These are phyloP conservation scores for Tubosaeta sp. DNA, from an alignment of 768 basidiomycete species.

Conservation along the genomic window DNA sequence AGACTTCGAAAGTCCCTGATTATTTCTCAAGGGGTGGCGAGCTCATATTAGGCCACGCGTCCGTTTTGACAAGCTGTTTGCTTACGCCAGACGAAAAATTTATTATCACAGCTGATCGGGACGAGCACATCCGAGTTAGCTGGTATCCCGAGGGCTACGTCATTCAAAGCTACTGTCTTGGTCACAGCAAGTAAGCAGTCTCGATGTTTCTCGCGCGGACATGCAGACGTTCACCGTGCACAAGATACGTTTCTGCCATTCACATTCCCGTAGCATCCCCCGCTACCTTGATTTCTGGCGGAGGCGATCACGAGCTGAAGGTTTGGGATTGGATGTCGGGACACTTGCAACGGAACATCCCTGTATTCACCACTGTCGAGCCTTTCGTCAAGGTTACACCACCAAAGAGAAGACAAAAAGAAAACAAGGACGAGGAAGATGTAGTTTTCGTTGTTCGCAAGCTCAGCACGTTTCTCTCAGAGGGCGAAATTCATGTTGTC, in stretches of 20 bases:
- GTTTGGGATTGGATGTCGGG: constrained; percentile 82
- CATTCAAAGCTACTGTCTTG: constrained; percentile 85
- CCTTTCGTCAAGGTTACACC: constrained; percentile 42
- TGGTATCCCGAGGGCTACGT: constrained; percentile 83
- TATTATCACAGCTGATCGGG: constrained; percentile 88
- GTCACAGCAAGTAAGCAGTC: constrained; percentile 69
- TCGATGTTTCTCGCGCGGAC: not conserved
- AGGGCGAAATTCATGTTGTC: constrained; percentile 40
- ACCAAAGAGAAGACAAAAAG: constrained; percentile 27
- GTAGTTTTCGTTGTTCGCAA: constrained; percentile 53
- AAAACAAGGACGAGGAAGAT: constrained; percentile 23
- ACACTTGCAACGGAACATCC: constrained; percentile 44
- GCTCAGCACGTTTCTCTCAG: constrained; percentile 45
- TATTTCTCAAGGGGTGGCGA: constrained; percentile 48
- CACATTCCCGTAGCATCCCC: constrained; percentile 55
- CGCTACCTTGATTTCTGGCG: constrained; percentile 70
- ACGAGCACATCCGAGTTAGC: constrained; percentile 92
- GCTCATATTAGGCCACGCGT: constrained; percentile 84
- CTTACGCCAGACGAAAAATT: constrained; percentile 64
- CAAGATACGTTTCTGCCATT: constrained; percentile 80
- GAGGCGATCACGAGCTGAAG: constrained; percentile 75
- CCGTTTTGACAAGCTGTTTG: constrained; percentile 71
- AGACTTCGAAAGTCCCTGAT: not conserved
- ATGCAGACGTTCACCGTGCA: not conserved
- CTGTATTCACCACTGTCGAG: constrained; percentile 44